Evolutionary conservation across 2,329 filamentous ascomycete species (phyloP), one percentile per base, ranked within the genome.

Genomic region (Penicillium sp.): DNA sequence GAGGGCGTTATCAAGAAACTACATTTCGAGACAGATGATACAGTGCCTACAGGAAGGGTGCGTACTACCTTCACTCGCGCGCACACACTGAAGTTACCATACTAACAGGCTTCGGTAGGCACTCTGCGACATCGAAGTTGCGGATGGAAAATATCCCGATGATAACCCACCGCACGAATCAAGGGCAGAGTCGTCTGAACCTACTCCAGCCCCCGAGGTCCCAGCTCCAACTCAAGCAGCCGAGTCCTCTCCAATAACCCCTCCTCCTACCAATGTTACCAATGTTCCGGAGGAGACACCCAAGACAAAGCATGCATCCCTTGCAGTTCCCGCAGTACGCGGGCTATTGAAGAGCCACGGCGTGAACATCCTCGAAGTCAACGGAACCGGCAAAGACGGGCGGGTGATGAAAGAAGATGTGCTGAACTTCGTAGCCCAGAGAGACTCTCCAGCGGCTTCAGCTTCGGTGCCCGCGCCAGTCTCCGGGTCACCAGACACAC

Each of bases 1-100:
- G 83, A 90, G 51, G 93, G 93, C 21, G 85, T 96, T 0, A 91
- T 98, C 59, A 96, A 95, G 75, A 97, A 90, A 73, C 77, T 98
- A 39, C 82, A 97, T 72, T 97, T 95, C 69, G 89, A 96, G 56
- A 84, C 89, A 29, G 93, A 95, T 57, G 93, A 97, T 60, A 95
- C 96, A 80, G 91, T 91, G 45, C 88, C 88, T 64, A 94, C 96
- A 24, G 93, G 93, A 58, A 90, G 75, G 69, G 77, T 79, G 67
- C 45, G 44, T 28, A 24, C 2, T 26, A 29, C 3, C 6, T 26
- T 19, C 7, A n/a, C 12, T 17, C 10, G 39, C 17, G 6, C 0
- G 2, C 6, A 15, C 29, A 13, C 3, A 24, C 12, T 40, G 7
- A 22, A 24, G 28, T n/a, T 8, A 17, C 17, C 6, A 33, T 31